Base-by-base conservation (phyloP, 2,329 filamentous ascomycete species). In the Colletotrichum lini region DNA sequence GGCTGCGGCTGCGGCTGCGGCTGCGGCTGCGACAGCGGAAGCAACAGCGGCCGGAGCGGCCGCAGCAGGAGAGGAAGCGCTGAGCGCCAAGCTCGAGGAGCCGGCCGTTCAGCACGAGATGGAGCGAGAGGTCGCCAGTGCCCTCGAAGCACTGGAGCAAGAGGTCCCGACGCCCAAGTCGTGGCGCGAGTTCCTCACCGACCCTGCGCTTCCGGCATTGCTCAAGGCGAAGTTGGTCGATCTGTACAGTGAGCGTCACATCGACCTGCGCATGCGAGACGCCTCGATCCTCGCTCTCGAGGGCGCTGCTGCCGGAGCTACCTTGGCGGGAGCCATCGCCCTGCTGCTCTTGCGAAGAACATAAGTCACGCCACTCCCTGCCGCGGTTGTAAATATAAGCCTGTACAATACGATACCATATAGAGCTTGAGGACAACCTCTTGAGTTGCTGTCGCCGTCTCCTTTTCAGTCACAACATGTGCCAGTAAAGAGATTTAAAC, bases 201-300 rank as follows among this genome's bases (percentile, higher is more conserved):
- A 87, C 49, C 83, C 83, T 1, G 73, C 76, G 4, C 78, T 80
- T 71, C 90, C 83, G 1, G 73, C 76, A 4, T 78, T 80, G 72
- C 90, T 89, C 84, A 86, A 82, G 75, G 82, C 84, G 8, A 83
- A 82, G 4, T 75, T 88, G 6, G 77, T 82, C 50, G 91, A 94
- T 73, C 80, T 94, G 18, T 89, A 87, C 81, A 94, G 92, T 80
- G 90, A 94, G 67, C 85, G 90, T 74, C 83, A 82, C 72, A 83
- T 94, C 76, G 84, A 87, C 59, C 77, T 94, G 72, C 88, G 88
- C 53, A 93, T 93, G 84, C 87, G 89, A 63, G 93, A 95, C 76
- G 82, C 92, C 42, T 94, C 93, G 2, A 81, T 92, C n/a, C 83
- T 93, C 74, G 91, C 89, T 59, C 81, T 94, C 45, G 89, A 95